These are phyloP conservation scores for Haplosporangium gracile DNA, from an alignment of 192 early-diverging fungal genomes.

Conservation along the genomic window DNA sequence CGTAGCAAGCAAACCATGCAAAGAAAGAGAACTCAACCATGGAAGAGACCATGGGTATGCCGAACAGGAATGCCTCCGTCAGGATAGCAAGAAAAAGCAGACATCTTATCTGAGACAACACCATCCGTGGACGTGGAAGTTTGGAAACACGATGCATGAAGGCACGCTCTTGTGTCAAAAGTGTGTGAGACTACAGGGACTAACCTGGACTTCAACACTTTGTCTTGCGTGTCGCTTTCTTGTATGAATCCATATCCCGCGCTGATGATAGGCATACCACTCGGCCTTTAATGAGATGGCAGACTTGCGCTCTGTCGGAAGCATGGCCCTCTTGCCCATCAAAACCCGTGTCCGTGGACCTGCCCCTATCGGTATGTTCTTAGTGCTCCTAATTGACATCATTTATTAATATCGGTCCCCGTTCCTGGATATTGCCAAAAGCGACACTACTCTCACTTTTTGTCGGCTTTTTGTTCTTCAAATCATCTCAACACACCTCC, in stretches of 20 bases:
- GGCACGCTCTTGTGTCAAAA: neutral
- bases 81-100: neutral
- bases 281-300: conserved; percentile 81
- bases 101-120: neutral
- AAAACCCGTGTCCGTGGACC: conserved; percentile 90
- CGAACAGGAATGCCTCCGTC: neutral
- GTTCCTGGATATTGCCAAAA: neutral
- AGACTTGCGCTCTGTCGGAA: conserved; percentile 78
- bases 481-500: neutral
- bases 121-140: neutral
- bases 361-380: conserved; percentile 75
- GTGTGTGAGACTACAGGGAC: neutral
- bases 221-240: neutral
- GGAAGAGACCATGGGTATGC: neutral
- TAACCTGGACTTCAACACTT: neutral
- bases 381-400: neutral
- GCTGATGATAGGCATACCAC: conserved; percentile 81
- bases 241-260: neutral
- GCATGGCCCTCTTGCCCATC: conserved; percentile 90
- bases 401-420: neutral
- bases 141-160: neutral
- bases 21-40: too few relatives aligned
- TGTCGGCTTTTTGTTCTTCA: conserved; percentile 14
- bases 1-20: neutral
- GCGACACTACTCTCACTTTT: neutral